Evolutionary conservation across 768 basidiomycete species (phyloP).

Genomic region (Leccinum sublutescens): DNA sequence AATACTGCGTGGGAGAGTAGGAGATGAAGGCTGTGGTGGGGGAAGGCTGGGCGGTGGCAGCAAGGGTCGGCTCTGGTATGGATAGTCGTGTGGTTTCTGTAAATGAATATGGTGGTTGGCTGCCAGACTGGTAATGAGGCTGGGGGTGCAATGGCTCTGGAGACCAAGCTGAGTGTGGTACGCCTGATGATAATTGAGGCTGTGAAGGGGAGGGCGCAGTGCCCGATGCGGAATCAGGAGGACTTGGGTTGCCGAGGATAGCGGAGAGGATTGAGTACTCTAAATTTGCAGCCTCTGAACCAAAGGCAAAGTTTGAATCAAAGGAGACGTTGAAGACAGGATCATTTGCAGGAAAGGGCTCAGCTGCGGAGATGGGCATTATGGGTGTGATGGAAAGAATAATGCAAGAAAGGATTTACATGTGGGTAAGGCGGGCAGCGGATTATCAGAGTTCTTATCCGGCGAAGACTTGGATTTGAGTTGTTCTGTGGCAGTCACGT

Average conservation of each 20-base stretch:
- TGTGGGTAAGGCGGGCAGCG: conserved; percentile 27
- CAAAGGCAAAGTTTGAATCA: conserved; percentile 65
- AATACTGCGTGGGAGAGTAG: conserved; percentile 34
- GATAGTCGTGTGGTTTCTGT: conserved; percentile 31
- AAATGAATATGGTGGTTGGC: conserved; percentile 23
- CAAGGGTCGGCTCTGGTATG: conserved; percentile 33
- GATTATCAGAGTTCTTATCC: conserved; percentile 32
- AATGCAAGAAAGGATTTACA: conserved; percentile 25
- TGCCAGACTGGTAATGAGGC: conserved; percentile 26
- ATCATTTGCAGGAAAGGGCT: conserved; percentile 53
- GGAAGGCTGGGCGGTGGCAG: conserved; percentile 26
- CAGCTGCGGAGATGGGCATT: conserved; percentile 34
- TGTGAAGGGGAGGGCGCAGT: conserved; percentile 31
- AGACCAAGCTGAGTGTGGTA: conserved; percentile 38
- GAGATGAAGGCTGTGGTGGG: conserved; percentile 31
- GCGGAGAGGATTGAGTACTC: conserved; percentile 94
- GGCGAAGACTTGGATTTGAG: conserved; percentile 33
- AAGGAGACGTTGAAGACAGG: conserved; percentile 60
- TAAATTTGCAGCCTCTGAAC: conserved; percentile 87
- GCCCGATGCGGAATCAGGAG: conserved; percentile 31
- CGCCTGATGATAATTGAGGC: conserved; percentile 17
- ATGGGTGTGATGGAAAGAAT: conserved; percentile 10
- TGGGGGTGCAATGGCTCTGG: conserved; percentile 36
- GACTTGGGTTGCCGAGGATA: conserved; percentile 80
- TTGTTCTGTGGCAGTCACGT: conserved; percentile 38